phyloP scores from a whole-genome alignment of 1,139 yeast species.

The Geotrichum macrosporum region DNA sequence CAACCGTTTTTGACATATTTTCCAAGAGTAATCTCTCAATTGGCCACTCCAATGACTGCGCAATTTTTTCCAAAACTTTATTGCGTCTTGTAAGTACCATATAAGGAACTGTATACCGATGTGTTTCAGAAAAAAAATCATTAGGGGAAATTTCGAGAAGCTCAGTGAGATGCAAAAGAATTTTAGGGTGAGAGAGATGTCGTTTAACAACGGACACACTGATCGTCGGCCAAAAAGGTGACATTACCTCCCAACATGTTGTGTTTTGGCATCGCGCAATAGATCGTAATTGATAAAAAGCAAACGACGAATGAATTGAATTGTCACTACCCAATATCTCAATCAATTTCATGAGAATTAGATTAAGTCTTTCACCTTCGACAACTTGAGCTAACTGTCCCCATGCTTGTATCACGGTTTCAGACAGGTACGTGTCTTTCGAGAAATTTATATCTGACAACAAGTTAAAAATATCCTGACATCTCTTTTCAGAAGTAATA shows the following conservation, averaged over 20 bases:
- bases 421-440: conserved; percentile 46
- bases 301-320: conserved; percentile 60
- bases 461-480: conserved; percentile 5
- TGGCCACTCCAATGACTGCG: conserved; percentile 36
- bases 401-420: conserved; percentile 58
- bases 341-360: conserved; percentile 54
- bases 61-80: conserved; percentile 59
- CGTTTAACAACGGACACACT: conserved; percentile 60
- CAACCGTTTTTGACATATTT: conserved; percentile 44
- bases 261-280: conserved; percentile 42
- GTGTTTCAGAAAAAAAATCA: conserved; percentile 64
- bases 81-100: conserved; percentile 60
- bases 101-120: conserved; percentile 71
- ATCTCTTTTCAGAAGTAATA: conserved; percentile 22
- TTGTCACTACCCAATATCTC: conserved; percentile 57
- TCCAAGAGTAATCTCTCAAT: conserved; percentile 33
- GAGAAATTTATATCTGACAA: conserved; percentile 37
- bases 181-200: conserved; percentile 46
- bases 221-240: conserved; percentile 76
- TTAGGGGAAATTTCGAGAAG: conserved; percentile 58
- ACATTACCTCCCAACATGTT: conserved; percentile 54
- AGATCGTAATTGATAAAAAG: conserved; percentile 52
- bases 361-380: conserved; percentile 60
- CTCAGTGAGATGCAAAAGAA: conserved; percentile 58
- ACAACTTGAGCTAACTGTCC: conserved; percentile 56